These are phyloP conservation scores for Rhodotorula sphaerocarpa DNA, from an alignment of 768 basidiomycete species.

Conservation along the genomic window DNA sequence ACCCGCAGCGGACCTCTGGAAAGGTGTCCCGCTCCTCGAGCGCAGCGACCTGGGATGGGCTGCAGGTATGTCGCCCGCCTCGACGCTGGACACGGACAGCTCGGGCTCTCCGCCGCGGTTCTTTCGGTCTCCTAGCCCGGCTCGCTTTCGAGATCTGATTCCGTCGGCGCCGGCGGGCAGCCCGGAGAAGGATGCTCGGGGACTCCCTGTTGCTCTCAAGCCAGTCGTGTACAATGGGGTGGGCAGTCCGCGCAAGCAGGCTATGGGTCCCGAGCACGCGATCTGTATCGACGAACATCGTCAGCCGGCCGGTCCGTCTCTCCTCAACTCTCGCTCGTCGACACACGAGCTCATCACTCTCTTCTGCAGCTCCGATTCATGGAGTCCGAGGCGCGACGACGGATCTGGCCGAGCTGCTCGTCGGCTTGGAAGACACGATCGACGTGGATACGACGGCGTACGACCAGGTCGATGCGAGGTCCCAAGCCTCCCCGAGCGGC, in stretches of 20 bases:
- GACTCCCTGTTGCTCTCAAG: constrained; percentile 8
- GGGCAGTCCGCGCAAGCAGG: constrained; percentile 16
- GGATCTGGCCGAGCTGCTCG: constrained; percentile 29
- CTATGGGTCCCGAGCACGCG: constrained; percentile 30
- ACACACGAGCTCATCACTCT: not conserved
- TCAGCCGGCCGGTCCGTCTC: not conserved
- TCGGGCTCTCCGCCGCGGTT: not conserved
- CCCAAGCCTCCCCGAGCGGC: too few relatives aligned
- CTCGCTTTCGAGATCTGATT: constrained; percentile 19
- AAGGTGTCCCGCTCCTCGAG: too few relatives aligned
- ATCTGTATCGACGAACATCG: constrained; percentile 19
- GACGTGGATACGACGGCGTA: not conserved
- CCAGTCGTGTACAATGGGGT: constrained; percentile 1
- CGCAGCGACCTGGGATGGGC: too few relatives aligned
- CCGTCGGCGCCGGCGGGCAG: constrained; percentile 13
- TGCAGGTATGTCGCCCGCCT: too few relatives aligned
- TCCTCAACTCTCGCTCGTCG: too few relatives aligned
- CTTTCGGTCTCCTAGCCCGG: constrained; percentile 21
- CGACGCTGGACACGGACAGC: not conserved
- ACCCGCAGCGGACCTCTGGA: not conserved
- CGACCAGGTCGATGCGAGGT: not conserved
- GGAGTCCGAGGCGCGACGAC: constrained; percentile 23
- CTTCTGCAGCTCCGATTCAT: constrained; percentile 6
- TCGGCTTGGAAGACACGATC: constrained; percentile 15
- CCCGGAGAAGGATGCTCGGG: constrained; percentile 13